Conservation (phyloP, 208 protist species). For the Leishmania mexicana region DNA sequence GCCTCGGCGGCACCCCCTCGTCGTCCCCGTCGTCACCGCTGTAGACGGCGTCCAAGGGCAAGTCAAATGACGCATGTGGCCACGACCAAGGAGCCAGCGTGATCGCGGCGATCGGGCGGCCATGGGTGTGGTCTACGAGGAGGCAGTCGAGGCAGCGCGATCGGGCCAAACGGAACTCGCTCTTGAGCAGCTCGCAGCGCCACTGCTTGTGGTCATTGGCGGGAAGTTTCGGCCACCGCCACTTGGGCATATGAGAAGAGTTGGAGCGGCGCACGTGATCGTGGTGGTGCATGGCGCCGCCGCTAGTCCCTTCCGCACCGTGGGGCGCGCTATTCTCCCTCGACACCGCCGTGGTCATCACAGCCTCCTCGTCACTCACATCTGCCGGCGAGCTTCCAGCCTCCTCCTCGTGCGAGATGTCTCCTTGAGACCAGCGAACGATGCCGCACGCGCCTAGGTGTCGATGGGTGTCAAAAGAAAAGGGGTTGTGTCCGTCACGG, state of each 20-base stretch:
- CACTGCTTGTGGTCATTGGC: conserved; percentile 55
- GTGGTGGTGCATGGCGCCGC: neutral
- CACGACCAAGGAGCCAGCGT: conserved; percentile 31
- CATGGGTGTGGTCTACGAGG: conserved; percentile 51
- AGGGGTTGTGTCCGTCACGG: conserved; percentile 27
- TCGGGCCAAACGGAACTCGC: conserved; percentile 62
- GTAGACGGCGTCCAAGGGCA: neutral
- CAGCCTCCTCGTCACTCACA: too few species aligned
- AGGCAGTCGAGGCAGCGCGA: conserved; percentile 65
- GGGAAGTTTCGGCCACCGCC: conserved; percentile 26
- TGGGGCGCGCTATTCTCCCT: neutral
- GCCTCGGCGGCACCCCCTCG: neutral
- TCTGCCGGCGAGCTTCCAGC: neutral
- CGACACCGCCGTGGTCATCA: neutral
- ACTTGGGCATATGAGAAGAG: neutral
- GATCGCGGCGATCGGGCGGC: conserved; percentile 61
- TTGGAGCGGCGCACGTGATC: neutral
- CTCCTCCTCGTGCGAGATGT: conserved; percentile 14
- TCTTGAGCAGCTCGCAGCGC: conserved; percentile 66
- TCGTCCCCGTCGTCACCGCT: neutral
- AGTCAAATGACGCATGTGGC: neutral
- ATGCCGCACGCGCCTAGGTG: conserved; percentile 45
- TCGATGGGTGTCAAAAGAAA: conserved; percentile 43
- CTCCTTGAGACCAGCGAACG: conserved; percentile 62
- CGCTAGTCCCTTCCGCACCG: neutral